Evolutionary conservation across 108 stramenopile genomes (phyloP).

Genomic region (Aurantiochytrium sp.): DNA sequence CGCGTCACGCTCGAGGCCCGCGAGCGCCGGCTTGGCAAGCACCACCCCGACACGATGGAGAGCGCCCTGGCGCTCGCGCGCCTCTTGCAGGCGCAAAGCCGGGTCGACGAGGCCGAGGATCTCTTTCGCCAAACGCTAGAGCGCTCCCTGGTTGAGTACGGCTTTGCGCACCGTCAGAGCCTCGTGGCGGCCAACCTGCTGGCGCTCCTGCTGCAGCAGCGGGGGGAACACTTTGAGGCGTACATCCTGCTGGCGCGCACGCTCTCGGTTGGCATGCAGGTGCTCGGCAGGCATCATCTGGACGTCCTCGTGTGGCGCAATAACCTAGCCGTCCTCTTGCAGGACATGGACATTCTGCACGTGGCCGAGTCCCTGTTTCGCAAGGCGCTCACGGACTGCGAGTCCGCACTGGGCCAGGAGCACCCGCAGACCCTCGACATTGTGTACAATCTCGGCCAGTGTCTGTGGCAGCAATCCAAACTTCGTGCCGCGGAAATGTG

Average conservation of each 20-base stretch:
- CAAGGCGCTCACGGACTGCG: not conserved
- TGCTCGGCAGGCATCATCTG: not conserved
- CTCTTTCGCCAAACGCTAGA: not conserved
- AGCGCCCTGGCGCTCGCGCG: not conserved
- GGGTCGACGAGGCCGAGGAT: not conserved
- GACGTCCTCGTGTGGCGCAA: constrained; percentile 26
- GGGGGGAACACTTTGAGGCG: not conserved
- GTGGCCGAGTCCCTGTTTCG: not conserved
- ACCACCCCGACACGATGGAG: not conserved
- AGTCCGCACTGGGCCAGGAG: not conserved
- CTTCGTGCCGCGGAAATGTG: not conserved
- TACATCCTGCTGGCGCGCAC: constrained; percentile 3
- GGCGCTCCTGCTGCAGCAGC: not conserved
- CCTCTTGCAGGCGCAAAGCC: not conserved
- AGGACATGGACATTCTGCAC: not conserved
- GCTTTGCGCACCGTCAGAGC: not conserved
- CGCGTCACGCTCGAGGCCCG: not conserved
- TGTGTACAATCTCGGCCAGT: constrained; percentile 27
- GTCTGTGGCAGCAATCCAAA: constrained; percentile 25
- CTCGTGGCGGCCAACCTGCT: not conserved
- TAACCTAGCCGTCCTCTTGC: constrained; percentile 15
- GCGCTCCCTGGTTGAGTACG: not conserved
- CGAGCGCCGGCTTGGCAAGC: not conserved
- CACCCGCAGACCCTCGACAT: constrained; percentile 12
- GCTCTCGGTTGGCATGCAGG: not conserved